These are phyloP conservation scores for Starmera stellimalicola DNA, from an alignment of 1,139 yeast genomes.

Conservation along the genomic window DNA sequence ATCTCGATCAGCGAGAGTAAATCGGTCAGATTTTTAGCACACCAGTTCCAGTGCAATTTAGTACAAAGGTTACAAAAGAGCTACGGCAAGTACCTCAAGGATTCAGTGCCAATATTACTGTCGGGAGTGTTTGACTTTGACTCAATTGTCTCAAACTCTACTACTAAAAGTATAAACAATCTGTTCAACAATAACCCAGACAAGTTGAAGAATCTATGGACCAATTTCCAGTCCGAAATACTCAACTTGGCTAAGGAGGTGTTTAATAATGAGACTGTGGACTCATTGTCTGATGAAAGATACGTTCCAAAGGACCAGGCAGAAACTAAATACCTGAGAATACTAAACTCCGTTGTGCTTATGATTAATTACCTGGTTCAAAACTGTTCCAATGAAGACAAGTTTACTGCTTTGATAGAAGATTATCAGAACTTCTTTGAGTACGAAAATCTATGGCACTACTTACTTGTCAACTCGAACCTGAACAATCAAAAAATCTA, in stretches of 20 bases:
- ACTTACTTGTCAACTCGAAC: constrained; percentile 20
- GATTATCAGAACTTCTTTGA: constrained; percentile 25
- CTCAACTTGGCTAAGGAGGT: constrained; percentile 45
- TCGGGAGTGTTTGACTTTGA: constrained; percentile 67
- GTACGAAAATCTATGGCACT: constrained; percentile 37
- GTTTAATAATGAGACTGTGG: constrained; percentile 45
- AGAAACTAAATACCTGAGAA: constrained; percentile 53
- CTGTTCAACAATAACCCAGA: constrained; percentile 51
- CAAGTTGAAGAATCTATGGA: constrained; percentile 55
- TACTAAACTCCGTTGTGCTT: constrained; percentile 41
- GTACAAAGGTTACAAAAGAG: constrained; percentile 47
- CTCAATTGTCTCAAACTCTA: constrained; percentile 41
- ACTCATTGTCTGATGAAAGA: constrained; percentile 68
- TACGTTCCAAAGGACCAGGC: constrained; percentile 62
- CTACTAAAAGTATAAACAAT: constrained; percentile 35
- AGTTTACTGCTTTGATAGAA: constrained; percentile 8
- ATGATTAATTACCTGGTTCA: constrained; percentile 35
- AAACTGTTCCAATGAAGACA: constrained; percentile 4
- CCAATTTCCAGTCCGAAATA: constrained; percentile 45
- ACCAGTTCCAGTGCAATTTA: constrained; percentile 51
- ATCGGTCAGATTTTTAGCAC: constrained; percentile 50
- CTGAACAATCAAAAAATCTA: constrained; percentile 36
- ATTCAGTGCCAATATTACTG: constrained; percentile 65
- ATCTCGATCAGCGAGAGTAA: constrained; percentile 64
- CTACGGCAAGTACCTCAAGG: constrained; percentile 54